These are phyloP conservation scores for Terfezia boudieri DNA, from an alignment of 495 filamentous ascomycete genomes.

Conservation along the genomic window DNA sequence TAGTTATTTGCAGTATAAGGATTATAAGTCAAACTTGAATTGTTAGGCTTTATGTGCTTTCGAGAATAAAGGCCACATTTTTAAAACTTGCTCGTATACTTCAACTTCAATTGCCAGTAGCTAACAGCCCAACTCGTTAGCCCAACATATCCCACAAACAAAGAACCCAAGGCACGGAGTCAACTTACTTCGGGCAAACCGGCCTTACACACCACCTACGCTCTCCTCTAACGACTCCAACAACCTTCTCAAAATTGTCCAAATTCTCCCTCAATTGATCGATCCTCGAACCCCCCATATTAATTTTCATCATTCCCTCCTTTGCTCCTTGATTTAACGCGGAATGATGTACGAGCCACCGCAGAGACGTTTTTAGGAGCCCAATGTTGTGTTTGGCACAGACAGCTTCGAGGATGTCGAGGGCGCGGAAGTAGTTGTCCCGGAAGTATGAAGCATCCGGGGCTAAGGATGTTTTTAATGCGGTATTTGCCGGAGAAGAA, in stretches of 20 bases:
- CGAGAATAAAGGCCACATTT: too few relatives aligned
- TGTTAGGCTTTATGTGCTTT: too few relatives aligned
- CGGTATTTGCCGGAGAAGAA: conserved; percentile 75
- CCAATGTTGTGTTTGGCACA: conserved; percentile 53
- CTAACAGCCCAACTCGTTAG: conserved; percentile 1
- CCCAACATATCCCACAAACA: not conserved
- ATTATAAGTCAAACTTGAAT: too few relatives aligned
- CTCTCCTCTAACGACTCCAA: conserved; percentile 58
- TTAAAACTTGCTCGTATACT: conserved; percentile 29
- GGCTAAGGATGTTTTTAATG: conserved; percentile 31
- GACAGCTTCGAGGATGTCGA: conserved; percentile 50
- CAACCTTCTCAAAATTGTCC: conserved; percentile 61
- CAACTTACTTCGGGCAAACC: conserved; percentile 30
- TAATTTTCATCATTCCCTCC: conserved; percentile 58
- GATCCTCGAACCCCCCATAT: conserved; percentile 60
- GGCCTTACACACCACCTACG: conserved; percentile 44
- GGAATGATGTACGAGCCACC: conserved; percentile 67
- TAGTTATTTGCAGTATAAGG: too few relatives aligned
- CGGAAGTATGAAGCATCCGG: conserved; percentile 60
- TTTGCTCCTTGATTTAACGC: conserved; percentile 35
- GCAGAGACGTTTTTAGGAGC: conserved; percentile 58
- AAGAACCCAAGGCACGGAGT: too few relatives aligned
- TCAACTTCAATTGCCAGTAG: conserved; percentile 58
- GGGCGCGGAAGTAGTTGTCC: conserved; percentile 55
- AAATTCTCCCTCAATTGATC: conserved; percentile 58